Percentiles rank a stretch among this genome's conserved stretches.
Evolutionary conservation across 2,329 filamentous ascomycete species (phyloP).

Genomic region (Phyllosticta citrichinensis): DNA sequence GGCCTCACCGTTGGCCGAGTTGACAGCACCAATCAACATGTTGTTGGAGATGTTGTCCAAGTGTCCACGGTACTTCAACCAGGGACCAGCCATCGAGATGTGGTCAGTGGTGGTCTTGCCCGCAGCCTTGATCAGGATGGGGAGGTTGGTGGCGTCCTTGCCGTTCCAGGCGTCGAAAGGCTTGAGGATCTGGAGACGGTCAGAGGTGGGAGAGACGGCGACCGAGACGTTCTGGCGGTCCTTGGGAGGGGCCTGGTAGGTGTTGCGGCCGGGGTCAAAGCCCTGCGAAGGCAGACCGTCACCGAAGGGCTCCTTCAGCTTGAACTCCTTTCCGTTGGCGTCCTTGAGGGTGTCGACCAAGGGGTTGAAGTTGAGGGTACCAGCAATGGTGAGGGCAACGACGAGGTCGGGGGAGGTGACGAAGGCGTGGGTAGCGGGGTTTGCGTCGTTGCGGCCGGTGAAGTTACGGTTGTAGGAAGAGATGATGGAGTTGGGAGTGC

Average conservation of each 20-base stretch:
- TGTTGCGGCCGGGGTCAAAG: constrained; percentile 86
- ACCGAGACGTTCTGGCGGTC: constrained; percentile 67
- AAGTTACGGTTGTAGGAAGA: constrained; percentile 99
- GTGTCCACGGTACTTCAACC: constrained; percentile 98
- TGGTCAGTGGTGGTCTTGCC: constrained; percentile 97
- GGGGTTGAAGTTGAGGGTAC: constrained; percentile 87
- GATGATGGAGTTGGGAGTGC: constrained; percentile 89
- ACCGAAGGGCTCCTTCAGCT: constrained; percentile 69
- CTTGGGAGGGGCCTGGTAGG: constrained; percentile 87
- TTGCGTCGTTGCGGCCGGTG: constrained; percentile 93
- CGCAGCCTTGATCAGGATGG: constrained; percentile 91
- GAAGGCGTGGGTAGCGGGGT: constrained; percentile 89
- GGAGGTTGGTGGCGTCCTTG: constrained; percentile 74
- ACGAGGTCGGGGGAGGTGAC: constrained; percentile 86
- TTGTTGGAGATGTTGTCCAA: constrained; percentile 99
- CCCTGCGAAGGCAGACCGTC: constrained; percentile 69
- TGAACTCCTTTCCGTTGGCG: constrained; percentile 94
- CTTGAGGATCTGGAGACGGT: constrained; percentile 85
- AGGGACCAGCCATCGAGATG: constrained; percentile 94
- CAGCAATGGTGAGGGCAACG: constrained; percentile 75
- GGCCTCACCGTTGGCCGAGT: constrained; percentile 88
- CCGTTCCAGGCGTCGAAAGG: constrained; percentile 86
- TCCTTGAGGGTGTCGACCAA: constrained; percentile 85
- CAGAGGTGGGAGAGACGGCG: constrained; percentile 75
- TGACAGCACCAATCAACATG: constrained; percentile 97